These are phyloP conservation scores for Astragalus membranaceus DNA, from an alignment of 306 rosid genomes.

Conservation along the genomic window DNA sequence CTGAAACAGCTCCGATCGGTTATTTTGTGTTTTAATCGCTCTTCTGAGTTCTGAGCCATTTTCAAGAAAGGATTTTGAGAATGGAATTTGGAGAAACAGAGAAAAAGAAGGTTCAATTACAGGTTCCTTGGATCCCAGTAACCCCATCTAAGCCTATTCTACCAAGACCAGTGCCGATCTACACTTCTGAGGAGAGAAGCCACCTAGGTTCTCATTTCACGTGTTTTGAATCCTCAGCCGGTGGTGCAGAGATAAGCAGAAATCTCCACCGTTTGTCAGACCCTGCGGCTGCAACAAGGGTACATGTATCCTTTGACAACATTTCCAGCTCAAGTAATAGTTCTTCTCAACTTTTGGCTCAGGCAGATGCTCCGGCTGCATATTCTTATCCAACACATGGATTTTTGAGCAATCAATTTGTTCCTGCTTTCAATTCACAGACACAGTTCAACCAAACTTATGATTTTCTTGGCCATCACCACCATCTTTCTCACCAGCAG, in stretches of 20 bases:
- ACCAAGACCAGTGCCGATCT: conserved; percentile 29
- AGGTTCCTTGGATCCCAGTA: conserved; percentile 26
- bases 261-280: not conserved
- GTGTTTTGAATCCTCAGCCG: not conserved
- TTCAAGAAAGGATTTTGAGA: not conserved
- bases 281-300: not conserved
- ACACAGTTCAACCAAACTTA: not conserved
- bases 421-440: not conserved
- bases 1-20: not conserved
- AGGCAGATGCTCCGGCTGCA: not conserved
- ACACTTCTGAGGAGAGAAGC: not conserved
- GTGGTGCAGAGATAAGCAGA: not conserved
- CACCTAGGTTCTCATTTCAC: not conserved
- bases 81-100: conserved; percentile 25
- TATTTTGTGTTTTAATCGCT: not conserved
- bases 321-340: not conserved
- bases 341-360: conserved; percentile 23
- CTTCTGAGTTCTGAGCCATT: not conserved
- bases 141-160: conserved; percentile 31
- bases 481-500: not conserved
- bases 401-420: not conserved
- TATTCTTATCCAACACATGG: not conserved
- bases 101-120: not conserved
- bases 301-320: not conserved
- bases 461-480: not conserved